Evolutionary conservation across 257 asterid species (phyloP), one percentile per base, ranked within the genome.

Genomic region (Ehretia macrophylla): DNA sequence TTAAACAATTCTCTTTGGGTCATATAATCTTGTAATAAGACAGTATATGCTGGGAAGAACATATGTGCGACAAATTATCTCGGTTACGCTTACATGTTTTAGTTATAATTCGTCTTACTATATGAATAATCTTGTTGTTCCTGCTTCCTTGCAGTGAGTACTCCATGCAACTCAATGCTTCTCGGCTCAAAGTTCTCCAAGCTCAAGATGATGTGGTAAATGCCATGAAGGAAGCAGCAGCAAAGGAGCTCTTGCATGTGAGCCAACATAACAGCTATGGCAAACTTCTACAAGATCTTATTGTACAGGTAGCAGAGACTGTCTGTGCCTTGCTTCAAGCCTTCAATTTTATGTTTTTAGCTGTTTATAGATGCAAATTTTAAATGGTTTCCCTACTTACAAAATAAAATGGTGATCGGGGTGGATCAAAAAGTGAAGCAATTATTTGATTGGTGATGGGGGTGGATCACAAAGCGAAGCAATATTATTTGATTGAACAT

Each of bases 131-230:
- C 8, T 10, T 10, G 3, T 42, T 42, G 3, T 10, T 10, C 8
- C 8, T 20, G 10, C 17, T 22, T 59, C 71, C 68, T 63, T 74
- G 67, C 74, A 87, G 95, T 42, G 94, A 87, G 72, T 84, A 87
- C 71, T 87, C 95, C 22, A 84, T 82, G 94, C 95, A 82, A 59
- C 80, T 87, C 50, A 87, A 87, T 82, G 88, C 90, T 56, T 87
- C 95, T 64, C 74, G 94, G 55, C 66, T 86, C 71, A 86, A 84
- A 81, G 94, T 86, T 76, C 90, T 86, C 70, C 94, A 87, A 73
- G 94, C 95, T 51, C 95, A 84, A 75, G 97, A 90, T 71, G 97
- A 84, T 77, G 71, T 90, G 78, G 87, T 84, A 37, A 86, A 75
- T 76, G 72, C 83, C 54, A 87, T 84, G 95, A 84, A 75, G 86